phyloP scores from a whole-genome alignment of 2,329 filamentous ascomycete species.

The Emericellopsis cladophorae region DNA sequence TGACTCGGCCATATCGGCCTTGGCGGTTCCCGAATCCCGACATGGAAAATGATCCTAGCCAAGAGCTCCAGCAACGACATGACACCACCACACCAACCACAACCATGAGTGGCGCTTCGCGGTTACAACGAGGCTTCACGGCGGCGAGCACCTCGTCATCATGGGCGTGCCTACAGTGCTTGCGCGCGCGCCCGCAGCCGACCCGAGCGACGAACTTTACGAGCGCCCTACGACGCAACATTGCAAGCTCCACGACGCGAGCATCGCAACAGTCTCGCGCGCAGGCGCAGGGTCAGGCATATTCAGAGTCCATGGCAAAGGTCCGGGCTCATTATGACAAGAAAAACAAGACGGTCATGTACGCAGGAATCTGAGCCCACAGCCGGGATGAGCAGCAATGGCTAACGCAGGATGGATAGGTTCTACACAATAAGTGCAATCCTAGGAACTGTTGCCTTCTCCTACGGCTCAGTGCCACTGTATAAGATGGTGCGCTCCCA shows the following conservation, averaged over 20 bases:
- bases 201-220: slow-evolving; percentile 17
- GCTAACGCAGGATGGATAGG: slow-evolving; percentile 21
- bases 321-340: slow-evolving; percentile 50
- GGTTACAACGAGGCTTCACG: background rate
- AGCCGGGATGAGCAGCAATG: background rate
- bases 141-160: slow-evolving; percentile 10
- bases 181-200: slow-evolving; percentile 15
- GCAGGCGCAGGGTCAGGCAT: slow-evolving; percentile 11
- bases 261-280: slow-evolving; percentile 7
- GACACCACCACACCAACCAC: background rate
- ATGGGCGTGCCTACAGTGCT: slow-evolving; percentile 26
- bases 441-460: slow-evolving; percentile 65
- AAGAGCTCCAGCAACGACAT: background rate
- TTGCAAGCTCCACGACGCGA: slow-evolving; percentile 15
- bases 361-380: slow-evolving; percentile 7
- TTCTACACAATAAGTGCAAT: slow-evolving; percentile 69
- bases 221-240: slow-evolving; percentile 15
- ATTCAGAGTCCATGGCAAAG: slow-evolving; percentile 42
- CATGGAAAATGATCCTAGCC: too few species aligned
- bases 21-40: too few species aligned
- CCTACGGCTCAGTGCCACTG: slow-evolving; percentile 73
- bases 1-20: too few species aligned
- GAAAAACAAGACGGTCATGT: slow-evolving; percentile 52
- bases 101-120: slow-evolving; percentile 1
- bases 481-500: slow-evolving; percentile 64